Evolutionary conservation across 176 grass and related monocot genomes (phyloP), one percentile per base, ranked within the genome.

Genomic region (Otatea glauca): DNA sequence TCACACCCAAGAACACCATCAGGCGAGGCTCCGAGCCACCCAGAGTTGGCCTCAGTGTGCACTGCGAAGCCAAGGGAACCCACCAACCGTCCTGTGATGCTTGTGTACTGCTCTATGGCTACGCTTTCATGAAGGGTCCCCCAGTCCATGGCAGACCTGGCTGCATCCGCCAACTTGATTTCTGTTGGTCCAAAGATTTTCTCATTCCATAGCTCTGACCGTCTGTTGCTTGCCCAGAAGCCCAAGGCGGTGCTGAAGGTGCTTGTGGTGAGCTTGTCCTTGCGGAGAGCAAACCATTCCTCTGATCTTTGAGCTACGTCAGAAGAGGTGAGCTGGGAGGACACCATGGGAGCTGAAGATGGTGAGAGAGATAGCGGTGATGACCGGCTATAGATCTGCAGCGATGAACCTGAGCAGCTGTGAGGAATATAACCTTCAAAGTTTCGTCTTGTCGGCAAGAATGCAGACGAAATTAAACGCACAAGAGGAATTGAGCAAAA

Each of bases 281-380:
- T 96, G 66, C 97, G 97, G 53, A 99, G 91, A 78, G 93, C 88
- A 65, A 99, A 99, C 97, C 97, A 99, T 76, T 99, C 97, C 48
- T 96, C 93, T 7, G 97, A 99, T 42, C 97, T 81, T 67, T 99
- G 97, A 55, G 88, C 74, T 21, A 92, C 90, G 47, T 96, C 86
- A 5, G 90, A 88, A 38, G 89, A 85, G 56, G 70, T 86, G 70
- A 95, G 81, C 61, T 95, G 79, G 8, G 89, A 75, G 5, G 93
- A 89, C 65, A 85, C 68, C 58, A 78, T 84, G 77, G 94, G 74
- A 73, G 78, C 77, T 68, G 91, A 88, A 25, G 89, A 68, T 64
- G 56, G 75, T 34, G 75, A 70, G n/a, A 86, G 83, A 65, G 83
- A 82, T 41, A 88, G 43, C 43, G 74, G 51, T 17, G 88, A 76